These are phyloP conservation scores for Scenedesmus sp. DNA, from an alignment of 163 green algal genomes.

Conservation along the genomic window DNA sequence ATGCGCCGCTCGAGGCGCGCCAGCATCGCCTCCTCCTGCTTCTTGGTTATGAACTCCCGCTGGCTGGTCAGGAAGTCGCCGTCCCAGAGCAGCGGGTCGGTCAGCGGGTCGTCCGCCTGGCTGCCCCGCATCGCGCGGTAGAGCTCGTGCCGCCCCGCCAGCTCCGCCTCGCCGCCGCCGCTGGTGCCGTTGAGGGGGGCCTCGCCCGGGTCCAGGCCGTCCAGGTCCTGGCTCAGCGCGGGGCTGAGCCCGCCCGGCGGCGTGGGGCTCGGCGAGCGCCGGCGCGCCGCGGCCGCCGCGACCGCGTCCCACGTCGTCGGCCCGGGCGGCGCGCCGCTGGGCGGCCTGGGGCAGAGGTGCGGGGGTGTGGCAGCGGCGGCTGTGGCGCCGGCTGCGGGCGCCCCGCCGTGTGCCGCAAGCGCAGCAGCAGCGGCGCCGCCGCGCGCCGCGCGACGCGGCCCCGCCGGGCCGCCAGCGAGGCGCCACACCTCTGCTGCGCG, in stretches of 20 bases:
- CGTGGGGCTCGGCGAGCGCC: slow-evolving; percentile 81
- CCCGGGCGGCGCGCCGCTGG: too few relatives aligned
- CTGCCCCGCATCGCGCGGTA: slow-evolving; percentile 34
- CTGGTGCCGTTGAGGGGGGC: not conserved
- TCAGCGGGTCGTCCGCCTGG: slow-evolving; percentile 33
- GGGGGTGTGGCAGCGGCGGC: too few relatives aligned
- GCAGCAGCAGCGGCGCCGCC: too few relatives aligned
- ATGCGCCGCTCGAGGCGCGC: slow-evolving; percentile 38
- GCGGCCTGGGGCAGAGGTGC: too few relatives aligned
- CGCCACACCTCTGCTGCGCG: too few relatives aligned
- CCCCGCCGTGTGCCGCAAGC: too few relatives aligned
- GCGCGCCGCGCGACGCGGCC: too few relatives aligned
- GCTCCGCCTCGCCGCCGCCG: not conserved
- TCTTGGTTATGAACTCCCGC: slow-evolving; percentile 35
- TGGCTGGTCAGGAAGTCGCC: slow-evolving; percentile 35
- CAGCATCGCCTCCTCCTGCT: slow-evolving; percentile 37
- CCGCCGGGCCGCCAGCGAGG: too few relatives aligned
- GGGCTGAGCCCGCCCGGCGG: slow-evolving; percentile 64
- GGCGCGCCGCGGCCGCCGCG: slow-evolving; percentile 68
- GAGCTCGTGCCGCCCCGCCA: slow-evolving; percentile 40
- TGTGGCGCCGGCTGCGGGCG: too few relatives aligned
- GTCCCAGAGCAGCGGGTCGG: slow-evolving; percentile 36
- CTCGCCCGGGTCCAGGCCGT: not conserved
- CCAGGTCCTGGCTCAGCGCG: slow-evolving; percentile 15
- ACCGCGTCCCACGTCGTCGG: slow-evolving; percentile 17